A percentile compares a stretch with the other conserved stretches of the same genome.
phyloP scores from a whole-genome alignment of 352 stramenopile species.

The Globisporangium iwayamae region DNA sequence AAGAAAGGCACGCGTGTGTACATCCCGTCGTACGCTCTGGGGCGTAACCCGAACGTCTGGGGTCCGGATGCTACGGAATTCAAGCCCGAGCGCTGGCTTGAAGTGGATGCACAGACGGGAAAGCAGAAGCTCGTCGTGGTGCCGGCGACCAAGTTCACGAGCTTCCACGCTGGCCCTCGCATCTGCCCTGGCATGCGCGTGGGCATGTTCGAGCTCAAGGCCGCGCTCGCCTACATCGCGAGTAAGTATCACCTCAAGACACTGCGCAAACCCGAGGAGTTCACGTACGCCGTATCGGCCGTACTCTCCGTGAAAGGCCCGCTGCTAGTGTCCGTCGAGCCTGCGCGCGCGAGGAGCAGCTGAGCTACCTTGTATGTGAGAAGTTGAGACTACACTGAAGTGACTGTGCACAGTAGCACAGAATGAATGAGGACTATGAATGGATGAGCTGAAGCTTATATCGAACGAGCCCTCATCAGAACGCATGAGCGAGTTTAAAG shows the following conservation, averaged over 20 bases:
- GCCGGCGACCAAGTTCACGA: conserved; percentile 25
- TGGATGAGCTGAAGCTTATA: too few species aligned
- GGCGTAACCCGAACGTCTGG: conserved; percentile 31
- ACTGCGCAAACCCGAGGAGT: conserved; percentile 33
- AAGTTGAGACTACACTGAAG: too few species aligned
- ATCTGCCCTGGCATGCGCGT: conserved; percentile 10
- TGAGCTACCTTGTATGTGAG: neutral
- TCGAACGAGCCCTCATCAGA: too few species aligned
- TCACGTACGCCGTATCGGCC: conserved; percentile 41
- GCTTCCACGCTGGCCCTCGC: conserved; percentile 33
- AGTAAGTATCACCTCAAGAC: conserved; percentile 45
- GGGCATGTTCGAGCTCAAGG: conserved; percentile 55
- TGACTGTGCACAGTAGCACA: too few species aligned
- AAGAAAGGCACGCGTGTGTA: conserved; percentile 46
- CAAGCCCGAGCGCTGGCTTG: conserved; percentile 53
- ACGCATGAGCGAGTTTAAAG: too few species aligned
- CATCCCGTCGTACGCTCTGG: conserved; percentile 54
- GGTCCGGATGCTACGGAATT: conserved; percentile 42
- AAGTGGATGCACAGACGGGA: conserved; percentile 27
- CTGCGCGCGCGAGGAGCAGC: conserved; percentile 1
- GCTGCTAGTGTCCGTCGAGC: conserved; percentile 2
- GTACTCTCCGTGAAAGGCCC: conserved; percentile 21
- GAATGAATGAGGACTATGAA: too few species aligned
- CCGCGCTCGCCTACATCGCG: conserved; percentile 18
- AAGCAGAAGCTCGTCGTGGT: conserved; percentile 17